phyloP scores from a whole-genome alignment of 805 yeast species.

The Debaryomyces prosopidis region DNA sequence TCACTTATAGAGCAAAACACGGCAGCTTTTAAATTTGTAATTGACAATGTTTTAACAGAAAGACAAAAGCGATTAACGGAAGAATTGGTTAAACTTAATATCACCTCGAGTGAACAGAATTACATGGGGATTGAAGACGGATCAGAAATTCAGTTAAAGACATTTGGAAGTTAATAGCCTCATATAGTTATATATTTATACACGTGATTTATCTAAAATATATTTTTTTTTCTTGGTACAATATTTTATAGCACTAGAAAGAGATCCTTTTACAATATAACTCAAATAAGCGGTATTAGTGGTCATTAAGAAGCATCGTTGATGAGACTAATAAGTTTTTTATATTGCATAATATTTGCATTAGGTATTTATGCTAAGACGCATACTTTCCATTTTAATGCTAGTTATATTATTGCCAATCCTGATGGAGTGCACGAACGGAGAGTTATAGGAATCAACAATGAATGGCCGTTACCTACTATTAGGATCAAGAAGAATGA shows the following conservation, averaged over 20 bases:
- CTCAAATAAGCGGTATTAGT: no score
- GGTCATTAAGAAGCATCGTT: not conserved
- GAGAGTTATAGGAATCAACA: constrained; percentile 58
- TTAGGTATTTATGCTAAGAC: constrained; percentile 20
- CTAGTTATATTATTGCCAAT: constrained; percentile 42
- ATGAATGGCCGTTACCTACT: constrained; percentile 45
- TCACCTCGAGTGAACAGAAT: constrained; percentile 2
- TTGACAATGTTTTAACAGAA: constrained; percentile 36
- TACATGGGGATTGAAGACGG: not conserved
- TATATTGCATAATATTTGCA: constrained; percentile 2
- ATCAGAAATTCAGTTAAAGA: constrained; percentile 21
- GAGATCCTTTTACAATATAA: no score
- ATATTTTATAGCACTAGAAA: no score
- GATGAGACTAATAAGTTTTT: not conserved
- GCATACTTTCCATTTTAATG: constrained; percentile 37
- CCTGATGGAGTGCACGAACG: constrained; percentile 59
- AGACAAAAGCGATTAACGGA: constrained; percentile 46
- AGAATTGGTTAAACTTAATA: constrained; percentile 36
- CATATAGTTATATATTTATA: not conserved
- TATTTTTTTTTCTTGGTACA: no score
- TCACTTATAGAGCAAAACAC: constrained; percentile 47
- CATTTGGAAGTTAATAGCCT: constrained; percentile 16
- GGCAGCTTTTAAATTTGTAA: constrained; percentile 48
- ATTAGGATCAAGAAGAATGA: constrained; percentile 41
- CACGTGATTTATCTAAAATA: not conserved